Conservation (phyloP, 2,329 filamentous ascomycete species). For the Bertia moriformis region DNA sequence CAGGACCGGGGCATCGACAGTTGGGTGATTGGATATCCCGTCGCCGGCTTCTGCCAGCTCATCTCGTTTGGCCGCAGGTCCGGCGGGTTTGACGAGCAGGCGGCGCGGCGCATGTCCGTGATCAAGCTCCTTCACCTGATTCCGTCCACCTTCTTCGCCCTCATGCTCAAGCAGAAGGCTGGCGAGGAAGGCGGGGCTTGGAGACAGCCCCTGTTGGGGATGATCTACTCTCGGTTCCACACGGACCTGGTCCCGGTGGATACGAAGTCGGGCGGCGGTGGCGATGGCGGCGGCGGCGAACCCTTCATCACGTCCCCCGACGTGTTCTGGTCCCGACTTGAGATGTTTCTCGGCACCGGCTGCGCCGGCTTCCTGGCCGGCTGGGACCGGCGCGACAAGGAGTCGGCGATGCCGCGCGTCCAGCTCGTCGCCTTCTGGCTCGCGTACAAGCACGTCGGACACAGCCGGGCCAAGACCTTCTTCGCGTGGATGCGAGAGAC, state of each 20-base stretch:
- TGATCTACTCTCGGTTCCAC: not conserved
- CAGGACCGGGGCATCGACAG: constrained; percentile 11
- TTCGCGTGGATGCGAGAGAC: constrained; percentile 9
- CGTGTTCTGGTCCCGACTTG: not conserved
- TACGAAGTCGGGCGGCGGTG: too few species aligned
- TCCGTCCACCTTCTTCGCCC: not conserved
- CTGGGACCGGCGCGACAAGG: not conserved
- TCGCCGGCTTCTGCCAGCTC: constrained; percentile 11
- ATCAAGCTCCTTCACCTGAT: not conserved
- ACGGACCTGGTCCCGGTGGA: not conserved
- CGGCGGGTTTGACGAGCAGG: constrained; percentile 6
- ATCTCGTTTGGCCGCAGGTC: constrained; percentile 8
- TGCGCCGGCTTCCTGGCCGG: not conserved
- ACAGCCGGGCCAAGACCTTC: constrained; percentile 14
- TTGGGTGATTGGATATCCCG: constrained; percentile 14
- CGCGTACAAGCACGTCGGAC: constrained; percentile 10
- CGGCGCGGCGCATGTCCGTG: not conserved
- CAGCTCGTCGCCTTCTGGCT: constrained; percentile 17
- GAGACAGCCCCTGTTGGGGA: not conserved
- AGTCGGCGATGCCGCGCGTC: constrained; percentile 8
- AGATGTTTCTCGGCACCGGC: not conserved
- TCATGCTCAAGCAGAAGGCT: not conserved
- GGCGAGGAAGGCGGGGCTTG: not conserved
- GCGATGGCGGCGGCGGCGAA: too few species aligned
- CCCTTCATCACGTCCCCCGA: not conserved